Conservation (phyloP, 495 filamentous ascomycete species). For the Darksidea phi region DNA sequence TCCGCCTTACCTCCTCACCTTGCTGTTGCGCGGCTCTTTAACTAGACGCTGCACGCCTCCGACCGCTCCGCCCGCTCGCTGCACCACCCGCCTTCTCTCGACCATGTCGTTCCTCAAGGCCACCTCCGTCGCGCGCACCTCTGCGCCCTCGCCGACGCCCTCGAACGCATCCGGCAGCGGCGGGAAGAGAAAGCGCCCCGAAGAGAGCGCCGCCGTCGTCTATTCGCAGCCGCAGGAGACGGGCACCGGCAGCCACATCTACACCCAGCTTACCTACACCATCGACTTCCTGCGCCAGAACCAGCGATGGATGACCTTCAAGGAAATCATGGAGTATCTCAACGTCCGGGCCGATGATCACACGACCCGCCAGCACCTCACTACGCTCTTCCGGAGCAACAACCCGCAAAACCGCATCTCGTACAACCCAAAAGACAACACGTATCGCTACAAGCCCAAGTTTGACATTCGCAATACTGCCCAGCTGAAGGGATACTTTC, state of each 20-base stretch:
- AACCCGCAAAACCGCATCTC: conserved; percentile 61
- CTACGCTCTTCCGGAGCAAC: conserved; percentile 42
- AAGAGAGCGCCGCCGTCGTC: conserved; percentile 54
- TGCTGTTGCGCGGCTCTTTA: conserved; percentile 13
- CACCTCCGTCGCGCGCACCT: conserved; percentile 27
- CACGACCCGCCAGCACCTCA: conserved; percentile 14
- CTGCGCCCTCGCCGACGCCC: conserved; percentile 35
- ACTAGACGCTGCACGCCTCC: conserved; percentile 19
- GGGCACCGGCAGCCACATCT: conserved; percentile 72
- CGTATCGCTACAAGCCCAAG: conserved; percentile 74
- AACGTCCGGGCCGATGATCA: conserved; percentile 49
- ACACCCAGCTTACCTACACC: conserved; percentile 80
- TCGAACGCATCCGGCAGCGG: conserved; percentile 36
- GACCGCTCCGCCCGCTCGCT: not conserved
- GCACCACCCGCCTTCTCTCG: conserved; percentile 1
- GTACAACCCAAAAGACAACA: conserved; percentile 64
- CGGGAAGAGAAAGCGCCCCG: conserved; percentile 58
- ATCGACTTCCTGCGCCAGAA: conserved; percentile 78
- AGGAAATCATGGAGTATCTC: conserved; percentile 74
- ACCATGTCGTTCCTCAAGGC: conserved; percentile 40
- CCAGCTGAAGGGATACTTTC: conserved; percentile 74
- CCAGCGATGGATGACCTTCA: conserved; percentile 61
- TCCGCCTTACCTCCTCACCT: too few relatives aligned
- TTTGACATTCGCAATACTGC: conserved; percentile 73
- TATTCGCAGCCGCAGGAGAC: conserved; percentile 79